Conservation (phyloP, 192 early-diverging fungal genomes). For the Backusella parvicylindrica region DNA sequence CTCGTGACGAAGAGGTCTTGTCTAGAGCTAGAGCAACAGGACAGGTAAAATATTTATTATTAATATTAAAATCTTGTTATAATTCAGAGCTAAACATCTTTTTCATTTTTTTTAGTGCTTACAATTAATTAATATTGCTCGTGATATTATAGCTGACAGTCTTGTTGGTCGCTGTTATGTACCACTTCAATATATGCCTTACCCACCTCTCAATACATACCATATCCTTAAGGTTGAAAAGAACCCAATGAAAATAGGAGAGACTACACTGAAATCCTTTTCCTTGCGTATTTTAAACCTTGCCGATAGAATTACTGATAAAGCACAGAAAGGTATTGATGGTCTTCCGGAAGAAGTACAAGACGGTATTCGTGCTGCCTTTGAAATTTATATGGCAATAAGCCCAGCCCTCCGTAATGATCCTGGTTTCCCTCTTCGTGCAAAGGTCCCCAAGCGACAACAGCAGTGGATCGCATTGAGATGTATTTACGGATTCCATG, state of each 20-base stretch:
- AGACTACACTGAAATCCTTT: conserved; percentile 12
- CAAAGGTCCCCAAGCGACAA: conserved; percentile 21
- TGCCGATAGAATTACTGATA: conserved; percentile 23
- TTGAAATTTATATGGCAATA: conserved; percentile 45
- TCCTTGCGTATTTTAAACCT: conserved; percentile 26
- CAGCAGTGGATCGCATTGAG: conserved; percentile 28
- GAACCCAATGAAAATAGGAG: conserved; percentile 6
- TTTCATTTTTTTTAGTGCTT: conserved; percentile 21
- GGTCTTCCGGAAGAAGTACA: conserved; percentile 35
- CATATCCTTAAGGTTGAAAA: neutral
- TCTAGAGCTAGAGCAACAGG: conserved; percentile 31
- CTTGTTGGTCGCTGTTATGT: conserved; percentile 39
- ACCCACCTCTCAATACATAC: neutral
- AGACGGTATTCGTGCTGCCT: conserved; percentile 37
- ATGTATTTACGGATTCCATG: conserved; percentile 27
- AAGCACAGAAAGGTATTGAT: conserved; percentile 33
- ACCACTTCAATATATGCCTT: conserved; percentile 34
- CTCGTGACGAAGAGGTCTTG: conserved; percentile 18
- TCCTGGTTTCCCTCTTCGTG: conserved; percentile 33
- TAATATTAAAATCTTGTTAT: neutral
- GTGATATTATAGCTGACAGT: conserved; percentile 46
- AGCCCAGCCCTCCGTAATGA: conserved; percentile 29
- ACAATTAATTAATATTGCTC: conserved; percentile 53
- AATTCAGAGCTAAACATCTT: neutral
- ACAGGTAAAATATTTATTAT: conserved; percentile 22